Percentiles rank a stretch among this genome's conserved stretches.
These are phyloP conservation scores for Coprinopsis cinerea DNA, from an alignment of 768 basidiomycete genomes.

Conservation along the genomic window DNA sequence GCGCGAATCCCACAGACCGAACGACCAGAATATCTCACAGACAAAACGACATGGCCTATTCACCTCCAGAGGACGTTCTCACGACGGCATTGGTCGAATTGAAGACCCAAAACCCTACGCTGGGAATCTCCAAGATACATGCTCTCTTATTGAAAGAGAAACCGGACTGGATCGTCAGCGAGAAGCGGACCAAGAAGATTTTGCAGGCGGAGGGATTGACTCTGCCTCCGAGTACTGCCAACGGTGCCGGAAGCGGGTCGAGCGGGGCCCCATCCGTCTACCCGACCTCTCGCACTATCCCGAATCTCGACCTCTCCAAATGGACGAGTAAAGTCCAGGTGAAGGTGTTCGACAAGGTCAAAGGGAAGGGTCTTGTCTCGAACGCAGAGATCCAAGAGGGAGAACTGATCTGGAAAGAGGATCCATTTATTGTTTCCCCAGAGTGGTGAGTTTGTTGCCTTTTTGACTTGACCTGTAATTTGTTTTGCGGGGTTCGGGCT, in stretches of 20 bases:
- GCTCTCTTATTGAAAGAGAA: constrained; percentile 50
- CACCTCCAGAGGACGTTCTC: constrained; percentile 64
- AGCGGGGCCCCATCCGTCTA: constrained; percentile 25
- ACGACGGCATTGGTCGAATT: constrained; percentile 47
- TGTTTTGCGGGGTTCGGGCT: background rate
- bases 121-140: constrained; percentile 72
- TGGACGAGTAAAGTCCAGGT: constrained; percentile 66
- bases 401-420: constrained; percentile 80
- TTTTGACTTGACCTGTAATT: background rate
- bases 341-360: constrained; percentile 58
- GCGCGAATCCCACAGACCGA: too few relatives aligned
- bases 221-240: constrained; percentile 14
- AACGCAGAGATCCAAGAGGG: constrained; percentile 59
- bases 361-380: constrained; percentile 83
- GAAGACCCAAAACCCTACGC: constrained; percentile 48
- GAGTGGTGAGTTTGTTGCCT: constrained; percentile 48
- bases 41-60: constrained; percentile 14
- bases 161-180: constrained; percentile 74
- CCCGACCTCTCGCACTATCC: constrained; percentile 61
- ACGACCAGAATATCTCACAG: too few relatives aligned
- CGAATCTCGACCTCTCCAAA: constrained; percentile 52
- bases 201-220: constrained; percentile 55
- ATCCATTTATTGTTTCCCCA: constrained; percentile 76
- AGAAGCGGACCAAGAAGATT: constrained; percentile 73
- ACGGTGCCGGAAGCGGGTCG: constrained; percentile 8